Base-by-base conservation (phyloP, 164 flowering plant genomes). In the Chloranthus sessilifolius region DNA sequence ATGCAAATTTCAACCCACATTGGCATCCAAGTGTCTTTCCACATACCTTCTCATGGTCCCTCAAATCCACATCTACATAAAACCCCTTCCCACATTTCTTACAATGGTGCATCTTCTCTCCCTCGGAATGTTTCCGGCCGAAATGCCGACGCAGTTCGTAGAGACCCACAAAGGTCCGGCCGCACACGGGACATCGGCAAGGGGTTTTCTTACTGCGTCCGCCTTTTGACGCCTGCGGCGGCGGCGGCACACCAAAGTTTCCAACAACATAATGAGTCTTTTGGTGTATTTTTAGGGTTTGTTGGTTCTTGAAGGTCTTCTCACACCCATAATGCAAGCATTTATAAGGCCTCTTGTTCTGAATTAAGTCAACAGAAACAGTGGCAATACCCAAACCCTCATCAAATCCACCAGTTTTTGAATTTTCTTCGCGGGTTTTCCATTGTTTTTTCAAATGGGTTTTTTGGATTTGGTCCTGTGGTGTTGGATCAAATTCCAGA, bases 1-100 rank as follows among this genome's bases (percentile, higher is more conserved):
- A 50, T 9, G 53, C 53, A 21, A 50, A 50, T 35, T 34, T 50
- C 53, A 50, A 27, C 22, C 53, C 53, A 34, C 53, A 50, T 50
- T 35, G 33, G 53, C 53, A 50, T 35, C 28, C 53, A 17, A 50
- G 15, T 5, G 40, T 26, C 39, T 50, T 41, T 27, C 53, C 53
- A 14, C 42, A 50, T 2, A 50, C 28, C 42, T 50, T 50, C 40
- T 30, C 17, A 23, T 50, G 53, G 41, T 50, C 53, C 28, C 41
- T 33, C 27, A 50, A 33, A 28, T 50, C 53, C 19, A 50, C 41
- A 22, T 50, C 53, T 8, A 50, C 41, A 23, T 50, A 50, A 33
- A 50, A 50, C 21, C 34, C 34, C 41, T 50, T 50, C 42, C 41
- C 53, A 34, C 53, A 50, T 35, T 50, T 50, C 42, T n/a, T 33